Evolutionary conservation across 2,329 filamentous ascomycete species (phyloP), one percentile per base, ranked within the genome.

Genomic region (Neofusicoccum ribis): DNA sequence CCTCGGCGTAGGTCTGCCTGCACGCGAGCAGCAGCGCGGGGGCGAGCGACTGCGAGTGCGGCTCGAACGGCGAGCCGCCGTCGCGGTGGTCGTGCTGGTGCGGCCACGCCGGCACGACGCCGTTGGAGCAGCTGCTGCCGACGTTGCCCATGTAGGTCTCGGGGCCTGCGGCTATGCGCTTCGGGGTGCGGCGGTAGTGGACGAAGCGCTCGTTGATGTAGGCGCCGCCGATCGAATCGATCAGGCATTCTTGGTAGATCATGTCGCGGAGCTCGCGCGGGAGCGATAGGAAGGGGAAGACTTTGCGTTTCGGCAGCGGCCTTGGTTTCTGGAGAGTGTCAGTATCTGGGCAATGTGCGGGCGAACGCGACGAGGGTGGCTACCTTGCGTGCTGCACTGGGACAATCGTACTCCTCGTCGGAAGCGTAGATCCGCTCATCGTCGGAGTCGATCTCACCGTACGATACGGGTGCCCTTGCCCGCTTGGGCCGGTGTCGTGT

Each of bases 241-340:
- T 64, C 41, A 77, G 73, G 49, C 69, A 68, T 41, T 73, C 69
- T 0, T 31, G 50, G 68, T 78, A 77, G 49, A 78, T 74, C 31
- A 72, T 69, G 65, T 76, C 76, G 7, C 74, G 68, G 11, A 77
- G 71, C 51, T 78, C 76, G 3, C 73, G 73, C 0, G 75, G 74
- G 0, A 78, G 70, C 11, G 72, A 8, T 39, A 77, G 64, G 60
- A 78, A 77, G 0, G 72, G 74, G 47, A 78, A 77, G 60, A 72
- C 68, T 43, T 73, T 74, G 64, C 46, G 70, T 61, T 75, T 75
- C 3, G 72, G 70, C 50, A 74, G 72, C 5, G 69, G 69, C n/a
- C 23, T 49, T 9, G 41, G 23, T 36, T 59, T 59, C 52, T 58
- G n/a, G 27, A 3, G 6, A 7, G 39, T 15, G 52, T 31, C 15